These are phyloP conservation scores for Nothophoma quercina DNA, from an alignment of 2,329 filamentous ascomycete genomes.

Conservation along the genomic window DNA sequence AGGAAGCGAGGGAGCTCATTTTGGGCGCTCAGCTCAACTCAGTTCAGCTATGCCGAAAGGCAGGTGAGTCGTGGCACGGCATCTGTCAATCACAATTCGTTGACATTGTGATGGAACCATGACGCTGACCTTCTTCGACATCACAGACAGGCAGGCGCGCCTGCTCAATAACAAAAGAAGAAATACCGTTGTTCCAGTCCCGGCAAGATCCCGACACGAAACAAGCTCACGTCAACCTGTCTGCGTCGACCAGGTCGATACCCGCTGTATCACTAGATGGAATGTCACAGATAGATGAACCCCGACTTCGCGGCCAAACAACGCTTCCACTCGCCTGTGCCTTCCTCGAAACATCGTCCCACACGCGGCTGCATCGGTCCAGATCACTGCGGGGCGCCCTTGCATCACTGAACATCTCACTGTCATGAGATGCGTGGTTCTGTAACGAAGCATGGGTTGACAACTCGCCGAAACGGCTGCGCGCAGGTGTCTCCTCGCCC, in stretches of 20 bases:
- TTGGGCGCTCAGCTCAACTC: conserved; percentile 2
- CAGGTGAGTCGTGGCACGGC: conserved; percentile 9
- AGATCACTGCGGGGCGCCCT: conserved; percentile 29
- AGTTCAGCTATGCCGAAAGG: no score
- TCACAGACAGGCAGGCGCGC: background rate
- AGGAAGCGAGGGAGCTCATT: conserved; percentile 6
- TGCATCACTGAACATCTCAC: conserved; percentile 22
- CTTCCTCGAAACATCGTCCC: conserved; percentile 19
- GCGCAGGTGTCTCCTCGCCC: conserved; percentile 12
- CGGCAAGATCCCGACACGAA: background rate
- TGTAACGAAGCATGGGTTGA: conserved; percentile 33
- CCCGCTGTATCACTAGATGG: conserved; percentile 23
- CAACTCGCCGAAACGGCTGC: conserved; percentile 20
- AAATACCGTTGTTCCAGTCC: background rate
- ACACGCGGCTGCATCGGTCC: conserved; percentile 16
- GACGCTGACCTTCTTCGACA: background rate
- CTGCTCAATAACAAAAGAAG: background rate
- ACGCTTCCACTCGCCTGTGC: conserved; percentile 21
- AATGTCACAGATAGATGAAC: conserved; percentile 22
- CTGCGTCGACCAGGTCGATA: conserved; percentile 28
- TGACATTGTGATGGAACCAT: background rate
- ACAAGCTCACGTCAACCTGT: conserved; percentile 21
- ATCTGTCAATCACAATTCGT: conserved; percentile 3
- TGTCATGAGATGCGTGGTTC: conserved; percentile 35
- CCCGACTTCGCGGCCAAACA: background rate